Evolutionary conservation across 768 basidiomycete species (phyloP), one percentile per base, ranked within the genome.

Genomic region (Floccularia luteovirens): DNA sequence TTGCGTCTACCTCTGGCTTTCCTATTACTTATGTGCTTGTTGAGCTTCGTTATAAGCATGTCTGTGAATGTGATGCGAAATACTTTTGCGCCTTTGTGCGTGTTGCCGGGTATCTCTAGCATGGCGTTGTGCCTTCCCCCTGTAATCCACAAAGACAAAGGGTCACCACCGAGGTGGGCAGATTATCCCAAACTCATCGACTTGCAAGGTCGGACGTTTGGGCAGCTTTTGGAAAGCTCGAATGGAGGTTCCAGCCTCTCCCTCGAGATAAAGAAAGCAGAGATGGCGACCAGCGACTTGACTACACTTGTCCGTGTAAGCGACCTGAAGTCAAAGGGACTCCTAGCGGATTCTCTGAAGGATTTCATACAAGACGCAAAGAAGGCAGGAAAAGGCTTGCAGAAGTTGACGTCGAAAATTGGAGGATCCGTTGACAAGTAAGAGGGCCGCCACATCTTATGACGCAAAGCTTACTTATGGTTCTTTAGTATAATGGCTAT

Each of bases 271-370:
- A 77, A 85, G 59, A 80, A 78, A 55, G 79, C 83, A 11, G 80
- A 88, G 48, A 79, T 88, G 73, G 87, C 84, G 11, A 83, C 80
- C 1, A 63, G 58, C 17, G 86, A 90, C 52, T 64, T 90, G 38
- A 61, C 74, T 11, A 68, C 74, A 4, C 64, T 85, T 21, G 78
- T 88, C 12, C 69, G 67, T 12, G 58, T 70, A 43, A 89, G 86
- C 54, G 62, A 79, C 12, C 56, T 90, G 50, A 72, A 63, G 43
- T 73, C 74, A 17, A 75, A 64, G 39, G 79, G 85, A n/a, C 43
- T 54, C 16, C 51, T 90, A 7, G 78, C 74, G 13, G 61, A 71
- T 7, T 49, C 63, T 12, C 59, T 89, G 46, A 46, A 44, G 11
- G 67, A 63, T 2, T 85, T 89, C 50, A 71, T 77, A 2, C 55